Evolutionary conservation across 768 basidiomycete genomes (phyloP).

Genomic region (Kwoniella dejecticola): DNA sequence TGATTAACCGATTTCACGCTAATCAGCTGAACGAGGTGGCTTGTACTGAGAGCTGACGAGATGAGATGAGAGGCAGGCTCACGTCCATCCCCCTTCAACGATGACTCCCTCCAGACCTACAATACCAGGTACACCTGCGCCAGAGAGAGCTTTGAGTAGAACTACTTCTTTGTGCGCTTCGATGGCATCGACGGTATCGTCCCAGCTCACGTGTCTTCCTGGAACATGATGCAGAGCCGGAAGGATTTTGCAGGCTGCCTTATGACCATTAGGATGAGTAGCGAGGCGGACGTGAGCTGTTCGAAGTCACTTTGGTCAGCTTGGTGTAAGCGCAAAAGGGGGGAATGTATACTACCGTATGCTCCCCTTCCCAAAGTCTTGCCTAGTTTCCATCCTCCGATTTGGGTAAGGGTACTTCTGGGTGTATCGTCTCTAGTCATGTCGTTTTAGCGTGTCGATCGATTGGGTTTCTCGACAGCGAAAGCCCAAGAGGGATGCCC

Average conservation of each 20-base stretch:
- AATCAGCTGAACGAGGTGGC: too few relatives aligned
- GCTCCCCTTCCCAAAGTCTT: slow-evolving; percentile 49
- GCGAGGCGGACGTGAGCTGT: slow-evolving; percentile 53
- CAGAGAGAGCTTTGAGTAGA: slow-evolving; percentile 44
- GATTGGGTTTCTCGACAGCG: too few relatives aligned
- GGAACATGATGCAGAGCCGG: slow-evolving; percentile 41
- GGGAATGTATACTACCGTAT: slow-evolving; percentile 42
- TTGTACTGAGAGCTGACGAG: too few relatives aligned
- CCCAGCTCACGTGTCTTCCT: slow-evolving; percentile 29
- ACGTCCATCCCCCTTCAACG: slow-evolving; percentile 53
- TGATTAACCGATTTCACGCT: slow-evolving; percentile 12
- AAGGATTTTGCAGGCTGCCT: slow-evolving; percentile 54
- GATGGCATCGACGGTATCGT: slow-evolving; percentile 47
- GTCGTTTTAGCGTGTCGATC: neutral
- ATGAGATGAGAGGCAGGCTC: slow-evolving; percentile 19
- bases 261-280: slow-evolving; percentile 41
- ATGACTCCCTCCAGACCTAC: slow-evolving; percentile 51
- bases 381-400: slow-evolving; percentile 50
- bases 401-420: slow-evolving; percentile 38
- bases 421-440: slow-evolving; percentile 38
- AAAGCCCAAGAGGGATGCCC: too few relatives aligned
- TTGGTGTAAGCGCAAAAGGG: neutral
- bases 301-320: neutral
- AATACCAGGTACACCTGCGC: slow-evolving; percentile 43
- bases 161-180: slow-evolving; percentile 55